phyloP scores from a whole-genome alignment of 768 basidiomycete genomes.

The Xerocomellus chrysenteron region DNA sequence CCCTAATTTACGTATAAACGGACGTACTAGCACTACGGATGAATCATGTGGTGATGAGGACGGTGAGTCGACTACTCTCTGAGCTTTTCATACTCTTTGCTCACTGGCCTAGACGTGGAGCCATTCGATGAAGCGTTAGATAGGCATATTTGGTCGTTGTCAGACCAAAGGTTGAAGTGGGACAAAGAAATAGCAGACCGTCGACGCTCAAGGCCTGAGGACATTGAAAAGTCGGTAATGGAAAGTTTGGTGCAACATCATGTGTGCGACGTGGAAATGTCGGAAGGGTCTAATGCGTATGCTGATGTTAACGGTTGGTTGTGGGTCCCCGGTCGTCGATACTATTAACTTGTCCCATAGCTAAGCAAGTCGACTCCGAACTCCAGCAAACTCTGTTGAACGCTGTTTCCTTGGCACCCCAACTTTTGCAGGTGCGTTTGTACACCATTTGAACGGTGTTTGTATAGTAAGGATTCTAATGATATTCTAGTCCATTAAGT shows the following conservation, averaged over 20 bases:
- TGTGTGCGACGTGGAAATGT: slow-evolving; percentile 27
- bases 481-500: slow-evolving; percentile 41
- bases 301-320: slow-evolving; percentile 12
- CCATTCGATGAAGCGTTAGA: slow-evolving; percentile 87
- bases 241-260: slow-evolving; percentile 40
- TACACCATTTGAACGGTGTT: background rate
- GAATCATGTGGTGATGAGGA: slow-evolving; percentile 55
- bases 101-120: slow-evolving; percentile 55
- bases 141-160: slow-evolving; percentile 75
- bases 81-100: background rate
- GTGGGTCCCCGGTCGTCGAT: background rate
- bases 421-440: slow-evolving; percentile 50
- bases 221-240: slow-evolving; percentile 45
- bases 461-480: background rate
- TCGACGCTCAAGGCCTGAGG: slow-evolving; percentile 59
- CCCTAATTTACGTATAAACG: slow-evolving; percentile 78
- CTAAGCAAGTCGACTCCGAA: slow-evolving; percentile 19
- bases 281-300: slow-evolving; percentile 6
- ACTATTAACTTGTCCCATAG: slow-evolving; percentile 12
- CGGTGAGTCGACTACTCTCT: slow-evolving; percentile 36
- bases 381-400: slow-evolving; percentile 31
- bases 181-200: slow-evolving; percentile 68
- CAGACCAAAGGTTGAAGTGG: slow-evolving; percentile 72
- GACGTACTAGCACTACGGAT: slow-evolving; percentile 59
- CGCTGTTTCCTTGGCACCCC: slow-evolving; percentile 42